Percentiles rank a stretch among this genome's conserved stretches.
Evolutionary conservation across 805 yeast species (phyloP).

Genomic region (Starmerella scarabaei): DNA sequence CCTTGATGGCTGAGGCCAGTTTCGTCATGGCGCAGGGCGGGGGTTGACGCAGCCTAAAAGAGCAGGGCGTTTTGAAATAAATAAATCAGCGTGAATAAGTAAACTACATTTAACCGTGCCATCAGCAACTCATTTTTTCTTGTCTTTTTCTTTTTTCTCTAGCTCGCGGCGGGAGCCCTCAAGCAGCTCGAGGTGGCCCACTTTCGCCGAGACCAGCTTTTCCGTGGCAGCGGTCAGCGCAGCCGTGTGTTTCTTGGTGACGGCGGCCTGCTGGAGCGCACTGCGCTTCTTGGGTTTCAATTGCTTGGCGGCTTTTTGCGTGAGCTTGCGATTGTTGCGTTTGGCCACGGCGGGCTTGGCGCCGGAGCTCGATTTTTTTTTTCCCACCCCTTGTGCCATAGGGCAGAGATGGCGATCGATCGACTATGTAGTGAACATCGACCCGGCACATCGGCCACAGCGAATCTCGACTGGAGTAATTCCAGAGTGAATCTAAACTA

Average conservation of each 20-base stretch:
- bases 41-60: too few relatives aligned
- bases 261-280: constrained; percentile 46
- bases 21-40: constrained; percentile 6
- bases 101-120: too few relatives aligned
- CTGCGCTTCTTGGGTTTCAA: constrained; percentile 47
- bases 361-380: constrained; percentile 14
- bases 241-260: constrained; percentile 43
- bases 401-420: too few relatives aligned
- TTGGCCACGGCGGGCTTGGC: constrained; percentile 14
- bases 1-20: constrained; percentile 18
- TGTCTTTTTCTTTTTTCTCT: constrained; percentile 38
- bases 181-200: constrained; percentile 83
- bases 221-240: constrained; percentile 57
- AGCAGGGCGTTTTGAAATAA: too few relatives aligned
- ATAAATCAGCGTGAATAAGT: too few relatives aligned
- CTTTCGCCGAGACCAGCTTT: constrained; percentile 72
- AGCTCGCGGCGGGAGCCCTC: constrained; percentile 81
- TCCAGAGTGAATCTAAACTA: too few relatives aligned
- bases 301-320: constrained; percentile 35
- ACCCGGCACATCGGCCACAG: too few relatives aligned
- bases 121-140: too few relatives aligned
- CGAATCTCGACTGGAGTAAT: too few relatives aligned
- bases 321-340: constrained; percentile 25
- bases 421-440: too few relatives aligned
- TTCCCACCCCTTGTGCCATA: constrained; percentile 31